Percentiles rank a stretch among this genome's conserved stretches.
Evolutionary conservation across 225 moss, liverwort and hornwort species (phyloP).

Genomic region (Bryum argenteum): DNA sequence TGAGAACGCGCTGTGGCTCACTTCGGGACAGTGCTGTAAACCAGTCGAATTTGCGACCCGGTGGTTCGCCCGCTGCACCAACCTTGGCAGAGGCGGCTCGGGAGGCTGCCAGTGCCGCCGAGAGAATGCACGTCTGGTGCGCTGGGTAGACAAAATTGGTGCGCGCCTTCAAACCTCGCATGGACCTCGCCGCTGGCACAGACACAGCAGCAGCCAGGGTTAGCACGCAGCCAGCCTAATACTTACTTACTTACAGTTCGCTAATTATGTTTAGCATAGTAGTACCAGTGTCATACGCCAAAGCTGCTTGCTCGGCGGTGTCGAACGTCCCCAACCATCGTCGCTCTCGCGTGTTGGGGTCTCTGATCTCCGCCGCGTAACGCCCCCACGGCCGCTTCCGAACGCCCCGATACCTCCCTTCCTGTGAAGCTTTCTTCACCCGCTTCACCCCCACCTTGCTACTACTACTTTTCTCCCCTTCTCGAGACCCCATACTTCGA

Average conservation of each 20-base stretch:
- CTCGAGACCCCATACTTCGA: constrained; percentile 33
- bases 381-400: constrained; percentile 91
- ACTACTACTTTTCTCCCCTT: constrained; percentile 28
- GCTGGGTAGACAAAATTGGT: constrained; percentile 83
- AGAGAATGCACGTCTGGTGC: constrained; percentile 57
- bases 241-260: background rate
- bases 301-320: constrained; percentile 58
- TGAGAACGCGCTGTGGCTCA: constrained; percentile 28
- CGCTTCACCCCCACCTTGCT: constrained; percentile 31
- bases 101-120: constrained; percentile 47
- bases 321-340: constrained; percentile 92
- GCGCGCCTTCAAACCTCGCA: constrained; percentile 82
- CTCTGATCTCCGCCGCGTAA: constrained; percentile 88
- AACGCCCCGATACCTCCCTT: constrained; percentile 79
- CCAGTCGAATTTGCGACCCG: constrained; percentile 41
- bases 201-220: background rate
- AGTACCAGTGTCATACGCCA: constrained; percentile 79
- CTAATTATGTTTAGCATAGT: constrained; percentile 15
- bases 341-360: constrained; percentile 80
- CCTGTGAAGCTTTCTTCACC: constrained; percentile 43
- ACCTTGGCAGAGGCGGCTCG: constrained; percentile 24
- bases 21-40: constrained; percentile 29
- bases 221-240: background rate
- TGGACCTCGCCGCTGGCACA: constrained; percentile 61
- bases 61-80: background rate